Evolutionary conservation across 805 yeast genomes (phyloP).

Genomic region (Komagataella pseudopastoris): DNA sequence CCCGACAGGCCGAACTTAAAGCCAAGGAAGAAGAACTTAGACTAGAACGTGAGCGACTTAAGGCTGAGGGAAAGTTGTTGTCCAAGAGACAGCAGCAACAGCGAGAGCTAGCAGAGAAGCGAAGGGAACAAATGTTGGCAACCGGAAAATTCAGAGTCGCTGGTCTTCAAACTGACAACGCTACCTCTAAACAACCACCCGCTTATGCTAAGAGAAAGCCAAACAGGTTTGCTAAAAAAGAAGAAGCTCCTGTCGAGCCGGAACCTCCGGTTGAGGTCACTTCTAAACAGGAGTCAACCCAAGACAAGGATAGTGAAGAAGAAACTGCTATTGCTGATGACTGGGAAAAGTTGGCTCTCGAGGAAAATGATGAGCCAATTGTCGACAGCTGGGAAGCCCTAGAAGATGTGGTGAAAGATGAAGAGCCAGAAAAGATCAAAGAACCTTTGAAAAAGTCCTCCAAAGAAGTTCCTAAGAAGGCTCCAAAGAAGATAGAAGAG

Average conservation of each 20-base stretch:
- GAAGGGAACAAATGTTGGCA: slow-evolving; percentile 74
- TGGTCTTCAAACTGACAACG: slow-evolving; percentile 38
- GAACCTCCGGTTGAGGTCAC: slow-evolving; percentile 15
- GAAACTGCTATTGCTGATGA: slow-evolving; percentile 63
- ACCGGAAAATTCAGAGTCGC: slow-evolving; percentile 63
- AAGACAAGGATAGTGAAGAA: slow-evolving; percentile 15
- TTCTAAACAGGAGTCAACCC: slow-evolving; percentile 7
- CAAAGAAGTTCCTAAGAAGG: slow-evolving; percentile 7
- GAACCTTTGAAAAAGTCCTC: slow-evolving; percentile 12
- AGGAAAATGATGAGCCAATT: slow-evolving; percentile 38
- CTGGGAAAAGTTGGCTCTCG: slow-evolving; percentile 68
- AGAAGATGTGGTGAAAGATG: slow-evolving; percentile 17
- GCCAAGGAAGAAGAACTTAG: slow-evolving; percentile 81
- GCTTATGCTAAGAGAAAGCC: slow-evolving; percentile 62
- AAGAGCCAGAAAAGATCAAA: slow-evolving; percentile 16
- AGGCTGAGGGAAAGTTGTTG: slow-evolving; percentile 89
- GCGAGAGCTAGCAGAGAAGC: slow-evolving; percentile 71
- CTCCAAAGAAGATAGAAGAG: slow-evolving; percentile 14
- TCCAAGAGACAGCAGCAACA: slow-evolving; percentile 95
- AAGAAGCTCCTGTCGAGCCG: slow-evolving; percentile 17
- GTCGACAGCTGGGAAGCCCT: slow-evolving; percentile 40
- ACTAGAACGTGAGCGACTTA: slow-evolving; percentile 77
- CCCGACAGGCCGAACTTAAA: slow-evolving; percentile 41
- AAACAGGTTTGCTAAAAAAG: slow-evolving; percentile 16
- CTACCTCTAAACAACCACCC: slow-evolving; percentile 45